phyloP scores from a whole-genome alignment of 306 rosid genomes.

The Rubus idaeus region DNA sequence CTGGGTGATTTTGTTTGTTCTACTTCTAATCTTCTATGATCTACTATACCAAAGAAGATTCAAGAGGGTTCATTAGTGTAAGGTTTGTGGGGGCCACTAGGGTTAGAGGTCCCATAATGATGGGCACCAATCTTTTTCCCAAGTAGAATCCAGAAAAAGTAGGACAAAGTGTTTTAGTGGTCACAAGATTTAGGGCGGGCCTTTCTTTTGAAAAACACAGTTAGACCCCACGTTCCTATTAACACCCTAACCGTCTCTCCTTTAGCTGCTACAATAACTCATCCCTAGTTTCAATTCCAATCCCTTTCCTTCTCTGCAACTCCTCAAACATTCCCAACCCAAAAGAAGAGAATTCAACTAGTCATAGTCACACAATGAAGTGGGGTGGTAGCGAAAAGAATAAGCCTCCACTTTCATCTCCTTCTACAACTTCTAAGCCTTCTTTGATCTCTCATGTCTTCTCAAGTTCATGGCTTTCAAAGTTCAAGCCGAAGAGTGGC shows the following conservation, averaged over 20 bases:
- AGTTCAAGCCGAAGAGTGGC: slow-evolving; percentile 59
- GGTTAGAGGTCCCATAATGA: slow-evolving; percentile 37
- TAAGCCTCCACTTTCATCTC: slow-evolving; percentile 34
- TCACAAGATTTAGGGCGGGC: slow-evolving; percentile 73
- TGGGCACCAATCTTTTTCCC: slow-evolving; percentile 30
- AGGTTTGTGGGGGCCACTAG: not conserved
- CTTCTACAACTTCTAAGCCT: slow-evolving; percentile 51
- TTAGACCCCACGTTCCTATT: slow-evolving; percentile 64
- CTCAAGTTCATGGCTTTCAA: slow-evolving; percentile 71
- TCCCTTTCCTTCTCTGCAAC: slow-evolving; percentile 12
- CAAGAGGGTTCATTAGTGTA: slow-evolving; percentile 2
- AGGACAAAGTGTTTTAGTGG: slow-evolving; percentile 59
- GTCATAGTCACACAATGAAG: slow-evolving; percentile 36
- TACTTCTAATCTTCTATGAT: not conserved
- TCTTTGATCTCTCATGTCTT: slow-evolving; percentile 60
- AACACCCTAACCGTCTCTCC: slow-evolving; percentile 55
- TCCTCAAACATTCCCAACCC: not conserved
- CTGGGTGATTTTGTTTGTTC: not conserved
- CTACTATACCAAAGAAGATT: not conserved
- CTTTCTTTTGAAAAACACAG: slow-evolving; percentile 57
- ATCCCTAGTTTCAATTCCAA: not conserved
- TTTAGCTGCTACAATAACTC: slow-evolving; percentile 11
- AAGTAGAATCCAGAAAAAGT: slow-evolving; percentile 33
- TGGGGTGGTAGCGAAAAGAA: slow-evolving; percentile 63
- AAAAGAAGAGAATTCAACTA: slow-evolving; percentile 11